These are phyloP conservation scores for Epichloe coenophiala DNA, from an alignment of 2,329 filamentous ascomycete species.

Conservation along the genomic window DNA sequence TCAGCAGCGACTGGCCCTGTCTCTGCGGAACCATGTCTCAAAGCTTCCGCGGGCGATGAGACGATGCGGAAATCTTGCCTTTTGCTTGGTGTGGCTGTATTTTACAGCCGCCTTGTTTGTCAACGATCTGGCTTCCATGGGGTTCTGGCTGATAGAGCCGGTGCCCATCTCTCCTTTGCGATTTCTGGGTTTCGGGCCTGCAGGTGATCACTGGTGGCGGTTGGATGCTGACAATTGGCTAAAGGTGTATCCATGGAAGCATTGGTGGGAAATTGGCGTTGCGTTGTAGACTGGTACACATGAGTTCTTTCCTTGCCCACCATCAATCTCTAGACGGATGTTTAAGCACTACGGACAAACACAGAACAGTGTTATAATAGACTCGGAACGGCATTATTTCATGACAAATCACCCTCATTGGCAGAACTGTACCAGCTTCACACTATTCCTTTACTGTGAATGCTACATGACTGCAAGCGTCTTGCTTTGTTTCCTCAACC, in stretches of 20 bases:
- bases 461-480: neutral
- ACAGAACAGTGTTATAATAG: neutral
- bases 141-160: slow-evolving; percentile 71
- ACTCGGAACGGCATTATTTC: neutral
- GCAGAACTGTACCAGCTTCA: neutral
- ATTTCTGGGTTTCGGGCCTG: slow-evolving; percentile 47
- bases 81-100: slow-evolving; percentile 54
- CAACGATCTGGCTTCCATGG: slow-evolving; percentile 62
- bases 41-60: slow-evolving; percentile 31
- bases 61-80: slow-evolving; percentile 44
- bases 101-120: slow-evolving; percentile 51
- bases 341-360: neutral
- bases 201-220: slow-evolving; percentile 52
- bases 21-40: slow-evolving; percentile 20
- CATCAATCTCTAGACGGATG: neutral
- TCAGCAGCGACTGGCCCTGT: slow-evolving; percentile 32
- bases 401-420: neutral
- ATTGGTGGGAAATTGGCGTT: slow-evolving; percentile 44
- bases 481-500: slow-evolving; percentile 43
- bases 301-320: neutral
- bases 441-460: neutral
- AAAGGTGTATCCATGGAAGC: slow-evolving; percentile 41
- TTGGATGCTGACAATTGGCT: slow-evolving; percentile 43
- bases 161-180: slow-evolving; percentile 63
- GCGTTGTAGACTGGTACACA: slow-evolving; percentile 13